Evolutionary conservation across 352 stramenopile species (phyloP).

Genomic region (Phytophthora crassamura): DNA sequence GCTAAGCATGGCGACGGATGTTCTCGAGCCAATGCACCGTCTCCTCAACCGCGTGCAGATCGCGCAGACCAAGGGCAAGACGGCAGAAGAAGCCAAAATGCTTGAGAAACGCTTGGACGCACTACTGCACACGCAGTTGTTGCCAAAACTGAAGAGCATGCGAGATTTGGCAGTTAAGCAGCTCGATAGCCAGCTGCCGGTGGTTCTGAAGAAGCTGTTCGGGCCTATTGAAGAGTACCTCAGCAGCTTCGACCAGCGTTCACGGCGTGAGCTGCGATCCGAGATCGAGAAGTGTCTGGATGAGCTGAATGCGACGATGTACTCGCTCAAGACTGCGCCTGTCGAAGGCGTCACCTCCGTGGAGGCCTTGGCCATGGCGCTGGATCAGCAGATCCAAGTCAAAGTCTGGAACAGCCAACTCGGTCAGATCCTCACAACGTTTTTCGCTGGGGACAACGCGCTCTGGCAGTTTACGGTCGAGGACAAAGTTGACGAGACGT

Average conservation of each 20-base stretch:
- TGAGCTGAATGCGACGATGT: slow-evolving; percentile 18
- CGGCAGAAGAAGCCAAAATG: slow-evolving; percentile 80
- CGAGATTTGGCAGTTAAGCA: slow-evolving; percentile 9
- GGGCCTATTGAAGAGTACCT: slow-evolving; percentile 32
- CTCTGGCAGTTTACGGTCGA: slow-evolving; percentile 26
- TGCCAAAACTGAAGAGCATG: slow-evolving; percentile 14
- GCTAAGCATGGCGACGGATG: slow-evolving; percentile 31
- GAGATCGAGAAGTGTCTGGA: slow-evolving; percentile 23
- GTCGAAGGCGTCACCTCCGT: background rate
- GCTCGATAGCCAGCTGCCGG: slow-evolving; percentile 10
- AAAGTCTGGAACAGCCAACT: slow-evolving; percentile 29
- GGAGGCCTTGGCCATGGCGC: slow-evolving; percentile 14
- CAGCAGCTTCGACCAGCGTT: slow-evolving; percentile 21
- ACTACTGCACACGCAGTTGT: slow-evolving; percentile 26
- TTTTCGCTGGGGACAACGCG: slow-evolving; percentile 28
- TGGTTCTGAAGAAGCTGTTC: slow-evolving; percentile 25
- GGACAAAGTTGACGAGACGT: slow-evolving; percentile 20
- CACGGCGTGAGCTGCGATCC: slow-evolving; percentile 19
- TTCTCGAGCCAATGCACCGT: slow-evolving; percentile 60
- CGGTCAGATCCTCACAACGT: slow-evolving; percentile 26
- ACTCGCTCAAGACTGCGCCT: slow-evolving; percentile 7
- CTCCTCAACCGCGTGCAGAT: slow-evolving; percentile 52
- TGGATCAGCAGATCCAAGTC: slow-evolving; percentile 19
- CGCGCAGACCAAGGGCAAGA: slow-evolving; percentile 52
- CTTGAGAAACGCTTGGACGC: slow-evolving; percentile 62